Base-by-base conservation (phyloP, 768 basidiomycete species). In the Floccularia luteovirens region DNA sequence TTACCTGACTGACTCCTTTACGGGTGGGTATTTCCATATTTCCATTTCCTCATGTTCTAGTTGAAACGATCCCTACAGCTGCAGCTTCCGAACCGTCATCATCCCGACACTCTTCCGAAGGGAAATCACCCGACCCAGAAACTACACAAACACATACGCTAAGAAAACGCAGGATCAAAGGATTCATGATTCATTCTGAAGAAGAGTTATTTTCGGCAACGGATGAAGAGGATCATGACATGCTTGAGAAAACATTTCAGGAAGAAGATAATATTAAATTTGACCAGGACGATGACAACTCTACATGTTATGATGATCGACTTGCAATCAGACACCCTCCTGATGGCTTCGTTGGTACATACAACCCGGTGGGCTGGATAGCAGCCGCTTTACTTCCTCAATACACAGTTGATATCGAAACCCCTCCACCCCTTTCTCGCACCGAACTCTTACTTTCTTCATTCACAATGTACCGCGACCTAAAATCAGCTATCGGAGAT, bases 391-490 rank as follows among this genome's bases (percentile, higher is more conserved):
- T 65, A 4, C 51, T 69, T 4, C 59, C 59, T 1, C 50, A 50
- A 31, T 43, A 51, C 25, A 45, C 46, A 1, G 37, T 49, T 12
- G 36, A 44, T 21, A 39, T 46, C 41, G 43, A 30, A 22, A 30
- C 39, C 2, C 49, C 14, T n/a, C 40, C 42, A 36, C 17, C 43
- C 24, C 39, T 60, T 38, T 55, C 48, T 3, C 14, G 54, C 11
- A 46, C 57, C 1, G 69, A 77, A 43, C 52, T 59, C 2, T 24
- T 64, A 2, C 51, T 83, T 0, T 66, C 74, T 14, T 54, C 60
- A 1, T 73, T 83, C 38, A 75, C 81, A 0, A 62, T 72, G 38
- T 84, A 82, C 44, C 56, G 60, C 2, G 77, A 79, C 42, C 58
- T 85, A 24, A 64, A 67, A 28, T 60, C 64, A 16, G 78, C 75